These are phyloP conservation scores for Diaporthe sp. DNA, from an alignment of 2,329 filamentous ascomycete species.

Conservation along the genomic window DNA sequence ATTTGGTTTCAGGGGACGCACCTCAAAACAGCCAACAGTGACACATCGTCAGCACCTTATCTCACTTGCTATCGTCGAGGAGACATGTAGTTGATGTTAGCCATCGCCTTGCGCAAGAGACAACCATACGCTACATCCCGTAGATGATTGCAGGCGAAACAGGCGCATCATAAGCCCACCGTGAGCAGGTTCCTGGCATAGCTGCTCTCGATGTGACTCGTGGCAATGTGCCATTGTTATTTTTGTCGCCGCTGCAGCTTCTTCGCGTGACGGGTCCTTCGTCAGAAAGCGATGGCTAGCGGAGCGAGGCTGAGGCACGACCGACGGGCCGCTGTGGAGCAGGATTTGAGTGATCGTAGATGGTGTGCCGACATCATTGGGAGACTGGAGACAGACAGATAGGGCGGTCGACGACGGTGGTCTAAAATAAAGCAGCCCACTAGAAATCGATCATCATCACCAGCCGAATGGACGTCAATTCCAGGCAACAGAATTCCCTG, in stretches of 20 bases:
- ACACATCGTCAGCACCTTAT: constrained; percentile 20
- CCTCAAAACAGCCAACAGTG: neutral
- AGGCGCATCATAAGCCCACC: neutral
- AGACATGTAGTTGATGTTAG: neutral
- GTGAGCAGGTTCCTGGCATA: neutral
- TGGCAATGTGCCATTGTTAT: neutral
- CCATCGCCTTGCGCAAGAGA: neutral
- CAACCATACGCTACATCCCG: neutral
- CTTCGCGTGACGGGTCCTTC: neutral
- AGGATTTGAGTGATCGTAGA: constrained; percentile 10
- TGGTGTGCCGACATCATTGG: neutral
- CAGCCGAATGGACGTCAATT: constrained; percentile 4
- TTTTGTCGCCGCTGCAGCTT: neutral
- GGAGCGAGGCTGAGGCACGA: constrained; percentile 8
- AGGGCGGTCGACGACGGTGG: neutral
- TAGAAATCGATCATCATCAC: neutral
- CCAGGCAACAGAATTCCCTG: constrained; percentile 35
- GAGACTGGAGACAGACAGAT: neutral
- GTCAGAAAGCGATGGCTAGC: neutral
- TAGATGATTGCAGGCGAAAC: neutral
- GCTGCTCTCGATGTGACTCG: neutral
- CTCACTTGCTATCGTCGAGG: neutral
- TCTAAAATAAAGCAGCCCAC: constrained; percentile 10
- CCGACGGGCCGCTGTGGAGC: neutral
- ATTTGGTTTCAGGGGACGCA: neutral